Percentiles rank a stretch among this genome's conserved stretches.
Evolutionary conservation across 1,284 basidiomycete species (phyloP).

Genomic region (Rhodofomes roseus): DNA sequence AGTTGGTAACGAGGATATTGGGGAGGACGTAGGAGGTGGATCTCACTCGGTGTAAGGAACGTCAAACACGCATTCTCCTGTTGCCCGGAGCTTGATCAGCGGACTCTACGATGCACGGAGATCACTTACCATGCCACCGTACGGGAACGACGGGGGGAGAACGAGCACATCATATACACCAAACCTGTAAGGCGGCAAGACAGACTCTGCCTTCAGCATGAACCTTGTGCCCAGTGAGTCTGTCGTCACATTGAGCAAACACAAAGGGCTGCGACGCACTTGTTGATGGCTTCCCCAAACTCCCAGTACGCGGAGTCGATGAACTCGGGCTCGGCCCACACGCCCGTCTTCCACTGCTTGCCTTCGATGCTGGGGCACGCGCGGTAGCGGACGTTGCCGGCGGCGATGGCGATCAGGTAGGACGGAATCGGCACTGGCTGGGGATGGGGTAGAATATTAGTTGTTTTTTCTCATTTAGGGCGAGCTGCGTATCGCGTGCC

Average conservation of each 20-base stretch:
- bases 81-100: conserved; percentile 1
- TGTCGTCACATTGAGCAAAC: neutral
- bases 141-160: conserved; percentile 94
- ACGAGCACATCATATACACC: conserved; percentile 90
- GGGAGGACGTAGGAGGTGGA: neutral
- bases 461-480: too few relatives aligned
- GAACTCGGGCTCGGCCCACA: conserved; percentile 87
- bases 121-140: conserved; percentile 74
- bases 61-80: conserved; percentile 83
- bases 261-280: conserved; percentile 34
- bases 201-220: conserved; percentile 70
- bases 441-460: neutral
- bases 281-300: conserved; percentile 81
- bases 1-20: neutral
- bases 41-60: conserved; percentile 80
- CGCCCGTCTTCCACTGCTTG: conserved; percentile 75
- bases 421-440: conserved; percentile 83
- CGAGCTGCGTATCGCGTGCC: too few relatives aligned
- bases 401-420: conserved; percentile 86
- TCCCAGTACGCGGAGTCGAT: conserved; percentile 85
- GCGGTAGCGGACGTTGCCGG: conserved; percentile 78
- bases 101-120: neutral
- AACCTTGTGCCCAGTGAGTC: conserved; percentile 44
- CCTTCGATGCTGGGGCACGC: conserved; percentile 58
- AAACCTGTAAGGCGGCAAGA: conserved; percentile 79